Base-by-base conservation (phyloP, 176 grass and related monocot genomes). In the Zoysia japonica region DNA sequence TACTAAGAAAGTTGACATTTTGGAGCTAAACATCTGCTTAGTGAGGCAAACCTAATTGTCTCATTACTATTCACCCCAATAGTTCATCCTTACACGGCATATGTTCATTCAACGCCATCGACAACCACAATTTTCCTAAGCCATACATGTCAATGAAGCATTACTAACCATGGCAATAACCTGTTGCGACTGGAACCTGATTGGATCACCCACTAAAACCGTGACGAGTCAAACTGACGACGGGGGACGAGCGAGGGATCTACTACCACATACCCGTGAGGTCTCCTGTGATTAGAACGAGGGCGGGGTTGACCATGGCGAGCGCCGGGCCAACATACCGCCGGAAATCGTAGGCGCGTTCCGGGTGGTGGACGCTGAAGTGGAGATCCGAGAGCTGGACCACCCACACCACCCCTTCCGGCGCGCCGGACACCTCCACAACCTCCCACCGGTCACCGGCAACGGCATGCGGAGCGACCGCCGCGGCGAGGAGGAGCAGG, bases 351-450 rank as follows among this genome's bases (percentile, higher is more conserved):
- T 85, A 80, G 69, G 96, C 96, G 65, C 96, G 89, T 65, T 98
- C 96, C 54, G 92, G 92, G 66, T 98, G 84, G 90, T 93, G 91
- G 81, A 94, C 84, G 88, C 96, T 98, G 81, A 98, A 90, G 78
- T 98, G 92, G 86, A 98, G 96, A 90, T 95, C 96, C 59, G 96
- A 95, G 4, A 98, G 78, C 83, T 98, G 96, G 65, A 78, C 92
- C 63, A 82, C 90, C 96, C 96, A 98, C 45, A 94, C 88, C 59
- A 95, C 87, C 78, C 89, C 89, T 1, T 75, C 80, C 43, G 96
- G 92, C 61, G 57, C 86, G 66, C 82, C 92, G 76, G 87, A 75
- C 68, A 93, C 88, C 80, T 91, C 84, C 65, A 87, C 79, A 64
- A 83, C 84, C 19, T 67, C 81, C 41, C 83, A 51, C n/a, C 66